These are phyloP conservation scores for Stropharia rugosoannulata DNA, from an alignment of 768 basidiomycete species.

Conservation along the genomic window DNA sequence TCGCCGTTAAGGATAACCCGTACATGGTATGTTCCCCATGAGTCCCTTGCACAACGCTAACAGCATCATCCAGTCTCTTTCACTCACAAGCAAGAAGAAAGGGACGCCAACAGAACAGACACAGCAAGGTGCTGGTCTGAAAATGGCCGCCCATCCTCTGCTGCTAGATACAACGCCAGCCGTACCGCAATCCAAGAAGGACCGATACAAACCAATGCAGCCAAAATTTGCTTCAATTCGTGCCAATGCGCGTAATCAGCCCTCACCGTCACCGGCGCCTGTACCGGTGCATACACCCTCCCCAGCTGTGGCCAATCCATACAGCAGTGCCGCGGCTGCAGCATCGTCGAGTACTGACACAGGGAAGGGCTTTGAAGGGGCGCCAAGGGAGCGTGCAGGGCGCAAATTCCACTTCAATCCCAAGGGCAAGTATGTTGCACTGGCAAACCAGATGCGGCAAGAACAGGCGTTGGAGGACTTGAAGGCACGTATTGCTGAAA, in stretches of 20 bases:
- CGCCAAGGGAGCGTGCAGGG: slow-evolving; percentile 68
- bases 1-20: slow-evolving; percentile 78
- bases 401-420: slow-evolving; percentile 83
- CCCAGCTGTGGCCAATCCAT: slow-evolving; percentile 63
- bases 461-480: slow-evolving; percentile 85
- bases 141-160: slow-evolving; percentile 90
- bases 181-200: slow-evolving; percentile 75
- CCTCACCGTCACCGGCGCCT: slow-evolving; percentile 35
- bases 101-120: slow-evolving; percentile 53
- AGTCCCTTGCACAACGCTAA: not conserved
- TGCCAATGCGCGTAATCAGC: slow-evolving; percentile 72
- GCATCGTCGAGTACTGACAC: not conserved
- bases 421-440: slow-evolving; percentile 87
- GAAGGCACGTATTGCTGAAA: slow-evolving; percentile 91
- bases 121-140: slow-evolving; percentile 80
- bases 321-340: slow-evolving; percentile 43
- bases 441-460: slow-evolving; percentile 69
- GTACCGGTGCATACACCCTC: slow-evolving; percentile 33
- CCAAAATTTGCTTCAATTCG: slow-evolving; percentile 98
- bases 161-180: slow-evolving; percentile 66
- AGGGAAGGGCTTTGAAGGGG: slow-evolving; percentile 64
- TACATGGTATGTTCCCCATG: slow-evolving; percentile 66
- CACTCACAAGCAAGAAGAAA: slow-evolving; percentile 54
- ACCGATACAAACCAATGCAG: slow-evolving; percentile 97
- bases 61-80: slow-evolving; percentile 40